phyloP scores from a whole-genome alignment of 805 yeast species.

The Metschnikowia gelsemii region DNA sequence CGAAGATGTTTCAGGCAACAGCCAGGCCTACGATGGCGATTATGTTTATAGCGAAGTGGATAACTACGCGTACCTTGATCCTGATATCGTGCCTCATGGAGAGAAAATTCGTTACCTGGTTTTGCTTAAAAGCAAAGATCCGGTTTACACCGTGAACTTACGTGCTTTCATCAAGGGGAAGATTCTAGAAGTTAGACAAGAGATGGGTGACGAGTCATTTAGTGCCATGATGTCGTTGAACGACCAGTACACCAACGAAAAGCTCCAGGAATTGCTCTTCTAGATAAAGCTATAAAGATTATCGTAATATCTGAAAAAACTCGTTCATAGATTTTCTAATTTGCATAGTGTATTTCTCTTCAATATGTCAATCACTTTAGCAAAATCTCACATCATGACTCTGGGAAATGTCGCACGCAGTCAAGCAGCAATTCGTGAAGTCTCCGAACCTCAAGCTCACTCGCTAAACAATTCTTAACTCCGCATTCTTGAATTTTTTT shows the following conservation, averaged over 20 bases:
- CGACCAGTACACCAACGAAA: slow-evolving; percentile 37
- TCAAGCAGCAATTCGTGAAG: no score
- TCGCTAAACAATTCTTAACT: not conserved
- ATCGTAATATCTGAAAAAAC: no score
- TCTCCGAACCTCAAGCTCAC: not conserved
- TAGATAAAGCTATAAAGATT: no score
- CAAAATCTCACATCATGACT: no score
- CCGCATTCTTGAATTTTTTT: not conserved
- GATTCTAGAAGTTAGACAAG: slow-evolving; percentile 27
- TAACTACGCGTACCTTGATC: slow-evolving; percentile 42
- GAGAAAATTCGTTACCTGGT: slow-evolving; percentile 39
- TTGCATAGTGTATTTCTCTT: no score
- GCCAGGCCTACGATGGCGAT: slow-evolving; percentile 39
- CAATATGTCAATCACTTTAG: no score
- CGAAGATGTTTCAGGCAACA: slow-evolving; percentile 45
- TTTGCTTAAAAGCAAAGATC: slow-evolving; percentile 33
- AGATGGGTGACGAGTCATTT: slow-evolving; percentile 32
- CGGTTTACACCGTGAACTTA: slow-evolving; percentile 46
- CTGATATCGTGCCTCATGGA: slow-evolving; percentile 42
- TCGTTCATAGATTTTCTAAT: no score
- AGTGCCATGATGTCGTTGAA: slow-evolving; percentile 34
- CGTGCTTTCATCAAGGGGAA: slow-evolving; percentile 41
- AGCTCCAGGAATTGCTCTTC: slow-evolving; percentile 22
- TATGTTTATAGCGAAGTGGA: slow-evolving; percentile 42
- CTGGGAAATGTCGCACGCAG: not conserved